Base-by-base conservation (phyloP, 2,329 filamentous ascomycete genomes). In the Ophiostoma novo-ulmi region DNA sequence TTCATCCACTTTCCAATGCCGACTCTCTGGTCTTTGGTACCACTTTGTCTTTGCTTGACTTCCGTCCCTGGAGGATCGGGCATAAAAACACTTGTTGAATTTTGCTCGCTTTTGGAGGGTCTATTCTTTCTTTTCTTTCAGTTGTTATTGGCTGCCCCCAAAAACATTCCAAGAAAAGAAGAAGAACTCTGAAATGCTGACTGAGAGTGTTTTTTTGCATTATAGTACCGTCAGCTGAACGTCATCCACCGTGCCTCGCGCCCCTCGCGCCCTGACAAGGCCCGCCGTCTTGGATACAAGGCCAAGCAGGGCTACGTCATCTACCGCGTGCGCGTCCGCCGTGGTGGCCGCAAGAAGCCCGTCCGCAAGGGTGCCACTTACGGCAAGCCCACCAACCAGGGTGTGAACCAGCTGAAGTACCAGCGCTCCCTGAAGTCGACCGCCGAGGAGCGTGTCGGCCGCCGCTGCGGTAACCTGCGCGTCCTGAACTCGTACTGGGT, bases 401-500 rank as follows among this genome's bases (percentile, higher is more conserved):
- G 95, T 93, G 88, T 99, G 79, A 99, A 99, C 91, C 95, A 99
- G 89, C 93, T 99, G 83, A 99, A 99, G 90, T 99, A 98, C 91
- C 96, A 99, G 90, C 93, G 94, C 83, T 98, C 95, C 77, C 94
- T 98, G 83, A 91, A 91, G 84, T 88, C 94, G 79, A 99, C 95
- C 79, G 96, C 96, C 79, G 96, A 99, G 89, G 95, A 99, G 91
- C 95, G 95, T 91, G 94, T 99, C 82, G 95, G 96, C 81, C 94
- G 94, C 84, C 94, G 94, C 83, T 97, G 94, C 88, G 93, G 94
- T 85, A 99, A 99, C 87, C 86, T 99, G 84, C 93, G 95, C 82
- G 95, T 99, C 81, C 91, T 99, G 81, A 99, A 99, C 92, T 98
- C 94, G 75, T 99, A 99, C 94, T 99, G 96, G 96, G 93, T 99